These are phyloP conservation scores for Sordariomycetes sp. DNA, from an alignment of 2,329 filamentous ascomycete species.

Conservation along the genomic window DNA sequence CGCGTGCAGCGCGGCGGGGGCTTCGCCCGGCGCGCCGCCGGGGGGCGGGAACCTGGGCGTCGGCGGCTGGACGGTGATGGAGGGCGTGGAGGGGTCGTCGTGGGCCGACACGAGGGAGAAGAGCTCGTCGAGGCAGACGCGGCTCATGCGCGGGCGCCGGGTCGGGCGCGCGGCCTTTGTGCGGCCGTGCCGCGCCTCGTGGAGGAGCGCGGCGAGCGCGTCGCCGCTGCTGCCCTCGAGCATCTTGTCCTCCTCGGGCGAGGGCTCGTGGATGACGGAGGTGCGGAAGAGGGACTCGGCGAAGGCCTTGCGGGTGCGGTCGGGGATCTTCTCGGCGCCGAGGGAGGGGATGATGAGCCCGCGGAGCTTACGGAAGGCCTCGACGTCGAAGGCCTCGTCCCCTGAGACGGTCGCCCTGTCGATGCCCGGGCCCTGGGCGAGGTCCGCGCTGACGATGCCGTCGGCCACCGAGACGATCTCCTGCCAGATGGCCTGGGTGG, in stretches of 20 bases:
- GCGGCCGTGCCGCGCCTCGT: slow-evolving; percentile 55
- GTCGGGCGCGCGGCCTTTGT: slow-evolving; percentile 60
- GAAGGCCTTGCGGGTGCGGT: slow-evolving; percentile 58
- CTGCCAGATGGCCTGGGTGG: slow-evolving; percentile 56
- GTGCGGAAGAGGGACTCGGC: slow-evolving; percentile 68
- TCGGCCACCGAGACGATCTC: slow-evolving; percentile 54
- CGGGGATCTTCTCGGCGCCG: slow-evolving; percentile 53
- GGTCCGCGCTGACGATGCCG: slow-evolving; percentile 60
- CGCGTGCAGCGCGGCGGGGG: slow-evolving; percentile 26
- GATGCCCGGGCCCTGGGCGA: slow-evolving; percentile 32
- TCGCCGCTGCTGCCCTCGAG: slow-evolving; percentile 24
- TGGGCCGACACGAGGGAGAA: slow-evolving; percentile 53
- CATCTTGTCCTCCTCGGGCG: slow-evolving; percentile 41
- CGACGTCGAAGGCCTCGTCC: slow-evolving; percentile 76
- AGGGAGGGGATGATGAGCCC: slow-evolving; percentile 65
- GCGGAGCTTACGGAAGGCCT: slow-evolving; percentile 58
- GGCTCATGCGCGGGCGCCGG: slow-evolving; percentile 61
- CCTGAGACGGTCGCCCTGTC: slow-evolving; percentile 31
- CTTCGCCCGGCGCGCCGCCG: slow-evolving; percentile 9
- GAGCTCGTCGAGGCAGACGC: slow-evolving; percentile 71
- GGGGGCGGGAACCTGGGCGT: slow-evolving; percentile 28
- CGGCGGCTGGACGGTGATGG: slow-evolving; percentile 29
- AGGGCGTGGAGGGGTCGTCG: slow-evolving; percentile 22
- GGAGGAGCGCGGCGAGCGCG: slow-evolving; percentile 45
- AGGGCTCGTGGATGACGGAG: slow-evolving; percentile 66